Evolutionary conservation across 495 filamentous ascomycete species (phyloP), one percentile per base, ranked within the genome.

Genomic region (Podospora australis): DNA sequence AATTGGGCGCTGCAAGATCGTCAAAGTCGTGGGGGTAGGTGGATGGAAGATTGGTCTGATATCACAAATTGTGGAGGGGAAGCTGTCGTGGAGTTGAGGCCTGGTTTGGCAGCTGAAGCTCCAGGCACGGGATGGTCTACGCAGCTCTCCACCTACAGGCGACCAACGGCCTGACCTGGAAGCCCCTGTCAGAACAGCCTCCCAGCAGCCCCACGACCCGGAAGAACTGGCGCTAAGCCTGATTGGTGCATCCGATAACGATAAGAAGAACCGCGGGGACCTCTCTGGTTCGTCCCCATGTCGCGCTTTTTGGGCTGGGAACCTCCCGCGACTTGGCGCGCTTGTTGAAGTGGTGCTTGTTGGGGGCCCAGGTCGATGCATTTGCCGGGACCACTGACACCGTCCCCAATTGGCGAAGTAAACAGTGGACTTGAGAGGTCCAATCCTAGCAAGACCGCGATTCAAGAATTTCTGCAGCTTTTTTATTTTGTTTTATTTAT

Each of bases 101-200:
- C n/a, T n/a, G 50, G 54, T 52, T 61, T 46, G 48, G 45, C 53
- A 63, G 62, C 57, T 66, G 62, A 51, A 64, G 60, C 59, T 63
- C 60, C 53, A 65, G 62, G 62, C 62, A 65, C 59, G 48, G 35
- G 55, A n/a, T n/a, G 44, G 61, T 46, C 61, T 38, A 64, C 61
- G 61, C 55, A 62, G 56, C 55, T 59, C 46, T 44, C 43, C 43
- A 41, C 52, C 48, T 22, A 13, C 50, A 57, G 54, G 50, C 53
- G 53, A 36, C 47, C 47, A 54, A 51, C 50, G 38, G 13, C 26
- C 53, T 45, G 46, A 38, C 53, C 30, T 24, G 23, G 38, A 36
- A 20, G 13, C 25, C 52, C 52, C 54, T 36, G 49, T 36, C 30
- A 26, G 10, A 24, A 8, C 25, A 14, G 32, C 17, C 6, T 17